Percentiles rank a stretch among this genome's conserved stretches.
Conservation (phyloP, 1,139 yeast species). For the Saccharomyces hybrid region DNA sequence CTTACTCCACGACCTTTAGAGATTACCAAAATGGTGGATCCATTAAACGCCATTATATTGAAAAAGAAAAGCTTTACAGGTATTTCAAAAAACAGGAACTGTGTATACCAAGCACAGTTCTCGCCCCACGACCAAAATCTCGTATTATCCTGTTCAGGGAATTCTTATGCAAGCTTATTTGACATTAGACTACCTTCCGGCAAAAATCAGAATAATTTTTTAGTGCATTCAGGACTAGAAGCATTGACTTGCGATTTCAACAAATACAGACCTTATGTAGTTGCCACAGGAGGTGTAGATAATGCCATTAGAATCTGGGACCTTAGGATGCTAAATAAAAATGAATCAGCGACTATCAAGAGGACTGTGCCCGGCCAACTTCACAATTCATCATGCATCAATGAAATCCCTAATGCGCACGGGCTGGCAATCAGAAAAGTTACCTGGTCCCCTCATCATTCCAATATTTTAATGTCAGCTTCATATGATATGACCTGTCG, state of each 20-base stretch:
- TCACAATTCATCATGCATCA: slow-evolving; percentile 32
- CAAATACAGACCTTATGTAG: slow-evolving; percentile 67
- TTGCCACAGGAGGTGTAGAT: slow-evolving; percentile 89
- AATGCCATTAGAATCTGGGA: slow-evolving; percentile 83
- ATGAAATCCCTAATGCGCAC: slow-evolving; percentile 70
- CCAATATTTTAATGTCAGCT: slow-evolving; percentile 61
- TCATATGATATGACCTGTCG: slow-evolving; percentile 91
- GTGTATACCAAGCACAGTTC: slow-evolving; percentile 72
- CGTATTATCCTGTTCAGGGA: slow-evolving; percentile 70
- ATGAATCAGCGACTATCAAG: slow-evolving; percentile 41
- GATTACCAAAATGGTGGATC: slow-evolving; percentile 8
- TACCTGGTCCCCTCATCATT: slow-evolving; percentile 82
- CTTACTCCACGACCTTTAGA: slow-evolving; percentile 36
- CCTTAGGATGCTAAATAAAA: slow-evolving; percentile 54
- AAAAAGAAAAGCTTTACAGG: slow-evolving; percentile 11
- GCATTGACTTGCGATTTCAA: slow-evolving; percentile 81
- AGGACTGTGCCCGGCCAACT: slow-evolving; percentile 28
- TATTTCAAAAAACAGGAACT: slow-evolving; percentile 33
- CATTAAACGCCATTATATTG: slow-evolving; percentile 1
- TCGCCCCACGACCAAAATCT: slow-evolving; percentile 79
- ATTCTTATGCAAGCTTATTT: slow-evolving; percentile 73
- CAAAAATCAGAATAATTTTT: slow-evolving; percentile 46
- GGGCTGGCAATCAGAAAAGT: slow-evolving; percentile 80
- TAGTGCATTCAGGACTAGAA: slow-evolving; percentile 77
- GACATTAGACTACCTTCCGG: slow-evolving; percentile 67